Base-by-base conservation (phyloP, 2,329 filamentous ascomycete species). In the Aureobasidium mangrovei region DNA sequence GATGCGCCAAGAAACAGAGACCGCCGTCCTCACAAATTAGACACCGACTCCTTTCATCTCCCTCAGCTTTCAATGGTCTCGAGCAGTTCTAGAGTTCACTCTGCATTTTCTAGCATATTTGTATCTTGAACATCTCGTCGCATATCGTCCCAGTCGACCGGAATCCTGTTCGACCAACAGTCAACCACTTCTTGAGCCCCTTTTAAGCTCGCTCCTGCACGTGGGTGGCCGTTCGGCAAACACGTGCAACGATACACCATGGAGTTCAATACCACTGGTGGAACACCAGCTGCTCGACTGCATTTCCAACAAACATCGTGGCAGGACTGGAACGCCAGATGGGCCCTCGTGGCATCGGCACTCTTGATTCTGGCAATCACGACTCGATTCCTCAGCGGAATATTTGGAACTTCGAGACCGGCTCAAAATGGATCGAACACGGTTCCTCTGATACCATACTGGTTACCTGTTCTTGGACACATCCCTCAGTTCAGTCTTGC, bases 391-490 rank as follows among this genome's bases (percentile, higher is more conserved):
- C 31, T 59, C 7, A 57, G 55, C 31, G 55, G 55, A 27, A 29
- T 54, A 18, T 27, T 56, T 2, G 55, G 56, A 4, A 24, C 32
- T 1, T 56, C 57, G 4, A 56, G 55, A 33, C 53, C 35, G 35
- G 53, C 54, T 32, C 47, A 52, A 7, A 35, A 65, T 60, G 64
- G 62, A 47, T 54, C 59, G 24, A 57, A 60, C 59, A 67, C 66
- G 53, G 72, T 78, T 57, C 75, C 75, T 63, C 65, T 72, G 54
- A 59, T 77, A 26, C 78, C 79, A 29, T 84, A 84, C 65, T 84
- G 79, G 77, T 64, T 84, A 6, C 81, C 81, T 1, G 70, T 77
- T 49, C 35, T 83, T 7, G 78, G 79, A 38, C 78, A 84, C 68
- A 70, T 74, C 5, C 60, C 76, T 24, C 76, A 81, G 59, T 69